Evolutionary conservation across 306 rosid species (phyloP).

Genomic region (Dryas octopetala): DNA sequence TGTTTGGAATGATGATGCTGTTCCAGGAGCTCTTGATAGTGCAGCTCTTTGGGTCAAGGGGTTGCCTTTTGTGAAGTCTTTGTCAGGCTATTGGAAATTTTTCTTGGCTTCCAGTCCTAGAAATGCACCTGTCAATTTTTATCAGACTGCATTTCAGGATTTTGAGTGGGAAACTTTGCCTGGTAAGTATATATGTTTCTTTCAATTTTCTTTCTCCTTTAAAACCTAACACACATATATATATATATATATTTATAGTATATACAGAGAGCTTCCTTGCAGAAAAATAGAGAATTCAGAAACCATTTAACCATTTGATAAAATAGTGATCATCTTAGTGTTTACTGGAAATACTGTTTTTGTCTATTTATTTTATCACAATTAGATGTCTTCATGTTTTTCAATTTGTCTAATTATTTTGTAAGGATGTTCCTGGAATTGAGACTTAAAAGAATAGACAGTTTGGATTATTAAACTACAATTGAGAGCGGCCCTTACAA

Average conservation of each 20-base stretch:
- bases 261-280: too few species aligned
- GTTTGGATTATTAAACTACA: too few species aligned
- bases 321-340: too few species aligned
- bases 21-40: constrained; percentile 68
- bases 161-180: constrained; percentile 73
- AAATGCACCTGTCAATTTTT: constrained; percentile 60
- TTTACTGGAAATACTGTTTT: too few species aligned
- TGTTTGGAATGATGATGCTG: constrained; percentile 85
- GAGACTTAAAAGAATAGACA: too few species aligned
- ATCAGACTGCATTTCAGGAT: constrained; percentile 58
- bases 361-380: too few species aligned
- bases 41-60: constrained; percentile 80
- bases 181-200: constrained; percentile 44
- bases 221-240: neutral
- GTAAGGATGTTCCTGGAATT: too few species aligned
- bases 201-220: neutral
- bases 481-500: too few species aligned
- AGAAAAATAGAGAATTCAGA: too few species aligned
- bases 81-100: constrained; percentile 93
- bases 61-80: constrained; percentile 76
- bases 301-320: too few species aligned
- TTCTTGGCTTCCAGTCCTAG: constrained; percentile 68
- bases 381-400: too few species aligned
- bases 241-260: neutral
- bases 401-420: too few species aligned